Percentiles rank a stretch among this genome's conserved stretches.
Evolutionary conservation across 495 filamentous ascomycete genomes (phyloP).

Genomic region (Pyronema domesticum): DNA sequence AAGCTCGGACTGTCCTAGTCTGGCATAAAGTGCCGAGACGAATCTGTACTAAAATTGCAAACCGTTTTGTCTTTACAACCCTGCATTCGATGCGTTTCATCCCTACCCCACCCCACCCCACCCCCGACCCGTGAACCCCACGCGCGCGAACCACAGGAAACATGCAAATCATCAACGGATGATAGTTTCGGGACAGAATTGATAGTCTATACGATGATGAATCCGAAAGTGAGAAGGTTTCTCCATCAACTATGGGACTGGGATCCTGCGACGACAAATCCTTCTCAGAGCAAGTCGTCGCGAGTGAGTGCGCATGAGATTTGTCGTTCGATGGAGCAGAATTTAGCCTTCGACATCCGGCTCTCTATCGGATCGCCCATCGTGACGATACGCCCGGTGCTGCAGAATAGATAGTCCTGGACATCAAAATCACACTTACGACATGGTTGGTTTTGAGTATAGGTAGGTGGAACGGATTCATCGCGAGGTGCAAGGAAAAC

Average conservation of each 20-base stretch:
- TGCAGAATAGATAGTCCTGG: background rate
- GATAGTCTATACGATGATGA: background rate
- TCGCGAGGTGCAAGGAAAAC: too few species aligned
- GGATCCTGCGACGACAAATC: background rate
- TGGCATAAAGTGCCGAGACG: background rate
- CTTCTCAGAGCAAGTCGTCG: background rate
- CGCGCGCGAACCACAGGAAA: too few species aligned
- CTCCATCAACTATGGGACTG: background rate
- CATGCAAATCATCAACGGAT: too few species aligned
- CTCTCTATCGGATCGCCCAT: background rate
- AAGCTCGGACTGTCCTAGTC: background rate
- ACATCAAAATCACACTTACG: background rate
- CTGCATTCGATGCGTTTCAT: too few species aligned
- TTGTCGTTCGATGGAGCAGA: background rate
- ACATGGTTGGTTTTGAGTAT: background rate
- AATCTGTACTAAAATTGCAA: background rate
- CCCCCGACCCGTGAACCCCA: too few species aligned
- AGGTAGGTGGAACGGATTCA: background rate
- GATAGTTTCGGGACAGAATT: background rate
- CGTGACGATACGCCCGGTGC: background rate
- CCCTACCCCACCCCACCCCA: too few species aligned
- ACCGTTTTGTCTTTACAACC: too few species aligned
- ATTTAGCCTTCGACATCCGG: background rate
- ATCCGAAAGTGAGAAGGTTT: background rate
- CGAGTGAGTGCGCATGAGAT: background rate